Evolutionary conservation across 2,329 filamentous ascomycete species (phyloP).

Genomic region (Spiromastix sp.): DNA sequence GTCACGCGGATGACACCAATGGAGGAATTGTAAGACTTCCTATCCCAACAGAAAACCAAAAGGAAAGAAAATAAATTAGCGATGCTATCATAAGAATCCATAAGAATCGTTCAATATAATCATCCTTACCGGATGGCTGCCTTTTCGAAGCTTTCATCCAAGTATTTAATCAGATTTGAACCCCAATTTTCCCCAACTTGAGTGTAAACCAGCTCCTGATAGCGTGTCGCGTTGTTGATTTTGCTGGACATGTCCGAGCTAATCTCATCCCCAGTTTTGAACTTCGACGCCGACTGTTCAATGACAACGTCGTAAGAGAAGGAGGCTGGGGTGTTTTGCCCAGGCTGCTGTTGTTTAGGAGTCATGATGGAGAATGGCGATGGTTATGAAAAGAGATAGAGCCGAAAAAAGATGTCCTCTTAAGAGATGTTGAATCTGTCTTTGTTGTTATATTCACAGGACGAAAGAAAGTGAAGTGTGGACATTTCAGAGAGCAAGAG

Average conservation of each 20-base stretch:
- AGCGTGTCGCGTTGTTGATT: not conserved
- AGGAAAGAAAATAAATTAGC: not conserved
- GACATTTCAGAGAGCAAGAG: no score
- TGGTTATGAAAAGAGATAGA: no score
- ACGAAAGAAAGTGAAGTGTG: no score
- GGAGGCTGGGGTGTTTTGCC: not conserved
- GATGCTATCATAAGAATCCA: no score
- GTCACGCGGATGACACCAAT: not conserved
- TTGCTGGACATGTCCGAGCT: not conserved
- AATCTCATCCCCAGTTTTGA: not conserved
- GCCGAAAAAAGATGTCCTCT: no score
- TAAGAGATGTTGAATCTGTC: no score
- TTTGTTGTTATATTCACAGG: no score
- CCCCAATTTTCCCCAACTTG: not conserved
- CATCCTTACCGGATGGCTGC: not conserved
- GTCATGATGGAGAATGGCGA: no score
- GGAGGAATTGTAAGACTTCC: not conserved
- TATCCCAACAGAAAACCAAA: no score
- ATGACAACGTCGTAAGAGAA: not conserved
- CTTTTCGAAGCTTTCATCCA: not conserved
- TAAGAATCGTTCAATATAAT: no score
- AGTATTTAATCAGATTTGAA: not conserved
- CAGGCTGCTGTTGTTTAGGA: no score
- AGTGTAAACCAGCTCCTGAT: not conserved
- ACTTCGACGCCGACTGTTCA: not conserved